Percentiles rank a stretch among this genome's conserved stretches.
Evolutionary conservation across 768 basidiomycete species (phyloP).

Genomic region (Russula foetens): DNA sequence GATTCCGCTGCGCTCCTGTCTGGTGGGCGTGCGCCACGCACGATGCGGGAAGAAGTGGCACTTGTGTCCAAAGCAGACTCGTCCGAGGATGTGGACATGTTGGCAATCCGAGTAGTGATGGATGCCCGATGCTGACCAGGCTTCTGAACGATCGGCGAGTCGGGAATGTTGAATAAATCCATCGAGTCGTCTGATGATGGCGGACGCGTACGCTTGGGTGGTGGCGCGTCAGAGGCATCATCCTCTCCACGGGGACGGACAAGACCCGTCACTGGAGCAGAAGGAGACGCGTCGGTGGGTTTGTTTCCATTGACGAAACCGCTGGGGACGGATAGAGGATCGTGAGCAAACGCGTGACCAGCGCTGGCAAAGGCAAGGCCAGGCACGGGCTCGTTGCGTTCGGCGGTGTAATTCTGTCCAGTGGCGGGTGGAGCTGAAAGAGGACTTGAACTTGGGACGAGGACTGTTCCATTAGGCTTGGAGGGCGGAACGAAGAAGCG

Average conservation of each 20-base stretch:
- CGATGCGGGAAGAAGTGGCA: constrained; percentile 26
- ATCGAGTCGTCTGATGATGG: constrained; percentile 29
- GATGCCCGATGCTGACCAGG: constrained; percentile 42
- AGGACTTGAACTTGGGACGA: constrained; percentile 76
- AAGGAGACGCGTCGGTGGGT: constrained; percentile 43
- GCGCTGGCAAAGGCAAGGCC: constrained; percentile 31
- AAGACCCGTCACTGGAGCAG: constrained; percentile 36
- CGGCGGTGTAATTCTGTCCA: constrained; percentile 34
- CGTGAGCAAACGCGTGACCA: constrained; percentile 18
- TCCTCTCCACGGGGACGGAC: constrained; percentile 32
- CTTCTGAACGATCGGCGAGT: constrained; percentile 53
- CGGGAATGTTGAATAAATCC: constrained; percentile 35
- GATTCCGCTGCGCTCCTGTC: constrained; percentile 16
- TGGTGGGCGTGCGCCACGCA: constrained; percentile 15
- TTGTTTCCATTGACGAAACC: constrained; percentile 24
- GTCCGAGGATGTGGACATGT: constrained; percentile 57
- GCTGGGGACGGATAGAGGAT: constrained; percentile 12
- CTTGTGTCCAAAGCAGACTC: constrained; percentile 48
- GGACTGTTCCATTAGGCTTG: constrained; percentile 45
- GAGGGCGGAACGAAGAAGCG: constrained; percentile 48
- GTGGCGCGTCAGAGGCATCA: constrained; percentile 43
- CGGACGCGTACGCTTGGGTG: constrained; percentile 64
- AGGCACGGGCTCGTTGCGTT: constrained; percentile 34
- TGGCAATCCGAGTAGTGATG: constrained; percentile 24
- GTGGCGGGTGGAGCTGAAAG: constrained; percentile 33